phyloP scores from a whole-genome alignment of 805 yeast species.

The Zygotorulaspora sp. region DNA sequence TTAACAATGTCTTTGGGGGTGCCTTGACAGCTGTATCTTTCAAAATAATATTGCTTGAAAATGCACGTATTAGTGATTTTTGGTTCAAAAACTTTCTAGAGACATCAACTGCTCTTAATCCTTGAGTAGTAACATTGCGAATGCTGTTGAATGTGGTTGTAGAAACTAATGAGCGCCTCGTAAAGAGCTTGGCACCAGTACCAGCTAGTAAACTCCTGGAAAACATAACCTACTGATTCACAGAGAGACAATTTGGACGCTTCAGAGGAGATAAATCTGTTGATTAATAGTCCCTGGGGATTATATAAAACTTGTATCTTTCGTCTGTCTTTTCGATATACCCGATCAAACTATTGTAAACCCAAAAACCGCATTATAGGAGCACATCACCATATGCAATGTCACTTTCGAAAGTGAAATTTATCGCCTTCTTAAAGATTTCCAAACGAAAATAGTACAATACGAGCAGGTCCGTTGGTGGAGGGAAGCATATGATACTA shows the following conservation, averaged over 20 bases:
- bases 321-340: too few relatives aligned
- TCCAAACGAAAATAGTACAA: not conserved
- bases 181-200: slow-evolving; percentile 7
- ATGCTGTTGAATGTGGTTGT: not conserved
- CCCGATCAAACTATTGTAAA: too few relatives aligned
- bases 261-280: not conserved
- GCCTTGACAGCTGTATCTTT: slow-evolving; percentile 18
- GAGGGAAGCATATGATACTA: too few relatives aligned
- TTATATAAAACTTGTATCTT: too few relatives aligned
- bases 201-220: slow-evolving; percentile 6
- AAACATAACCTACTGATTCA: slow-evolving; percentile 2
- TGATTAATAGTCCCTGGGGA: too few relatives aligned
- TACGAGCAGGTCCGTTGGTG: too few relatives aligned
- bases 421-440: not conserved
- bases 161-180: slow-evolving; percentile 5
- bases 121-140: slow-evolving; percentile 3
- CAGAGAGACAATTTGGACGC: not conserved
- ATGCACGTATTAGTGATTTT: slow-evolving; percentile 5
- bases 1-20: slow-evolving; percentile 37
- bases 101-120: slow-evolving; percentile 3
- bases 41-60: slow-evolving; percentile 14
- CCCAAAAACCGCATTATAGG: not conserved
- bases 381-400: slow-evolving; percentile 1
- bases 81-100: not conserved
- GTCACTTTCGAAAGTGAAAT: not conserved